phyloP scores from a whole-genome alignment of 1,284 basidiomycete genomes.

The Kalmanozyma brasiliensis region DNA sequence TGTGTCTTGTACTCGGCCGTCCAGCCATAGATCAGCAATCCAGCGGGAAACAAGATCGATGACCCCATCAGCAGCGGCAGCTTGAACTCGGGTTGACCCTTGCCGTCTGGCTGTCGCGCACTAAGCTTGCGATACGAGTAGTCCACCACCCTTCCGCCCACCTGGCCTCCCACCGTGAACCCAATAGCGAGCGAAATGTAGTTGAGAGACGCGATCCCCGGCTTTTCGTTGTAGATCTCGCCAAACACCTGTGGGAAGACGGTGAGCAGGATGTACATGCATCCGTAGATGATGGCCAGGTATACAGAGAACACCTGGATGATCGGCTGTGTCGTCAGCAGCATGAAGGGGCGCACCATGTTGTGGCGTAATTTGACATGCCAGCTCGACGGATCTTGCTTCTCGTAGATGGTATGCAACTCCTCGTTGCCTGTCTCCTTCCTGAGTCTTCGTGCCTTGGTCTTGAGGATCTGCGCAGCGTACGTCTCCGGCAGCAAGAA shows the following conservation, averaged over 20 bases:
- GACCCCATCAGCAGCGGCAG: constrained; percentile 74
- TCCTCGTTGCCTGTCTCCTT: constrained; percentile 68
- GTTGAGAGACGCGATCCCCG: constrained; percentile 74
- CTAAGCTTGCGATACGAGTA: constrained; percentile 73
- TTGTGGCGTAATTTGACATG: constrained; percentile 65
- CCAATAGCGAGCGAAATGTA: constrained; percentile 73
- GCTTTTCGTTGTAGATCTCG: constrained; percentile 70
- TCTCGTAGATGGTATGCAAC: constrained; percentile 55
- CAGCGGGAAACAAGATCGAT: constrained; percentile 72
- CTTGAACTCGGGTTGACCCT: constrained; percentile 71
- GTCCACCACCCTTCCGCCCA: constrained; percentile 74
- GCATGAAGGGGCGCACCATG: constrained; percentile 71
- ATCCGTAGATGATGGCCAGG: constrained; percentile 68
- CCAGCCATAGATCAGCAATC: constrained; percentile 77
- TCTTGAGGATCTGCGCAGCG: constrained; percentile 61
- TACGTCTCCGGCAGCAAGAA: constrained; percentile 66
- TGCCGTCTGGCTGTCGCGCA: constrained; percentile 71
- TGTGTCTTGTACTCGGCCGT: constrained; percentile 72
- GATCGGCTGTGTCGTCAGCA: constrained; percentile 71
- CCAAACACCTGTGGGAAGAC: constrained; percentile 75
- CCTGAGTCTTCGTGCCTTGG: constrained; percentile 69
- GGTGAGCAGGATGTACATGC: constrained; percentile 74
- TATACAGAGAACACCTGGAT: constrained; percentile 71
- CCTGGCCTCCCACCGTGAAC: constrained; percentile 70
- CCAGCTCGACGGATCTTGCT: constrained; percentile 54